A percentile compares a stretch with the other conserved stretches of the same genome.
Evolutionary conservation across 176 grass and related monocot species (phyloP).

Genomic region (Oryza australiensis): DNA sequence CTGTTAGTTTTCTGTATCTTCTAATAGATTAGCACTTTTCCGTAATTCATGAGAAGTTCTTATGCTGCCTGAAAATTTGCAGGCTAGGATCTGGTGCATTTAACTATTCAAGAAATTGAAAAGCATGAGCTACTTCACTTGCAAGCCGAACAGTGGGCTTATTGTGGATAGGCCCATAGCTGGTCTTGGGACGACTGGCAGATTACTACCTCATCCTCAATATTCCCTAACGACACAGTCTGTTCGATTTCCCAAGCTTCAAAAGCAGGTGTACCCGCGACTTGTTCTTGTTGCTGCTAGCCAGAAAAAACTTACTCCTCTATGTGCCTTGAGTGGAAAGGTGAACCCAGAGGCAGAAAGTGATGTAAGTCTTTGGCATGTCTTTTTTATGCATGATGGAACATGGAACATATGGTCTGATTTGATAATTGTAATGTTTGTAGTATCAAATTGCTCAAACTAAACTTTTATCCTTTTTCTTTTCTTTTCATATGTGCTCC

Average conservation of each 20-base stretch:
- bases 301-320: constrained; percentile 42
- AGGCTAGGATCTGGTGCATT: constrained; percentile 26
- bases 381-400: constrained; percentile 23
- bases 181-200: constrained; percentile 42
- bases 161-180: constrained; percentile 43
- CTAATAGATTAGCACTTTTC: neutral
- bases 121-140: constrained; percentile 68
- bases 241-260: constrained; percentile 38
- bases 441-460: neutral
- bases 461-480: neutral
- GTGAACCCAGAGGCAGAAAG: constrained; percentile 35
- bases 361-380: constrained; percentile 56
- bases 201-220: constrained; percentile 21
- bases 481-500: neutral
- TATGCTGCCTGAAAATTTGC: constrained; percentile 27
- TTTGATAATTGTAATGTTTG: neutral
- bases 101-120: constrained; percentile 45
- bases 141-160: constrained; percentile 55
- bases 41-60: constrained; percentile 19
- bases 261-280: constrained; percentile 41
- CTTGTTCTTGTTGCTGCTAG: constrained; percentile 46
- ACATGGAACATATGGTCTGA: neutral
- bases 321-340: constrained; percentile 47
- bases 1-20: neutral
- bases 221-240: constrained; percentile 41